Evolutionary conservation across 306 rosid genomes (phyloP).

Genomic region (Prosopis cineraria): DNA sequence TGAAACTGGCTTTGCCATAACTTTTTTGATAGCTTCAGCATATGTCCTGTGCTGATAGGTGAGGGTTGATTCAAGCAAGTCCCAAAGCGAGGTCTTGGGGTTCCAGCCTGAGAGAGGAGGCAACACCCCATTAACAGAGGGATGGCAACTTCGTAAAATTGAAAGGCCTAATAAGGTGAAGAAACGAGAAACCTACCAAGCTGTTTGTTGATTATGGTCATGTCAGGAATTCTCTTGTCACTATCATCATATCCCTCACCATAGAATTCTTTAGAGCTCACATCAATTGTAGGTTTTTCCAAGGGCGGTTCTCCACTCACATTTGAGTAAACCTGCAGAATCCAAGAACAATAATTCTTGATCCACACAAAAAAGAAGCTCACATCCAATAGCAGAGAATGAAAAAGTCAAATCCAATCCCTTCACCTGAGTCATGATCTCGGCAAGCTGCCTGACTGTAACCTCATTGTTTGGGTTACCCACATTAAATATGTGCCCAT

Average conservation of each 20-base stretch:
- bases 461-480: slow-evolving; percentile 98
- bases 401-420: slow-evolving; percentile 11
- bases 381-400: background rate
- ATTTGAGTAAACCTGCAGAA: slow-evolving; percentile 72
- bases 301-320: slow-evolving; percentile 72
- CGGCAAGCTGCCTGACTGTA: slow-evolving; percentile 94
- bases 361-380: background rate
- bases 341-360: background rate
- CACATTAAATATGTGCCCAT: slow-evolving; percentile 87
- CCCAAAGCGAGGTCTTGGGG: slow-evolving; percentile 90
- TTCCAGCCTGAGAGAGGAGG: slow-evolving; percentile 67
- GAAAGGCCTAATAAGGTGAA: background rate
- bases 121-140: slow-evolving; percentile 12
- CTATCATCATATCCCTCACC: slow-evolving; percentile 95
- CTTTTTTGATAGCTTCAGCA: slow-evolving; percentile 79
- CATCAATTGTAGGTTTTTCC: slow-evolving; percentile 69
- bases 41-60: slow-evolving; percentile 94
- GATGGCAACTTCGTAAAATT: slow-evolving; percentile 3
- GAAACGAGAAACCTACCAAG: slow-evolving; percentile 59
- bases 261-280: slow-evolving; percentile 87
- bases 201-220: slow-evolving; percentile 87
- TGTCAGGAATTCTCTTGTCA: slow-evolving; percentile 94
- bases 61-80: slow-evolving; percentile 89
- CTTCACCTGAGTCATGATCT: slow-evolving; percentile 84
- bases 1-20: slow-evolving; percentile 67